Base-by-base conservation (phyloP, 2,329 filamentous ascomycete species). In the Ophiosphaerella korrae region DNA sequence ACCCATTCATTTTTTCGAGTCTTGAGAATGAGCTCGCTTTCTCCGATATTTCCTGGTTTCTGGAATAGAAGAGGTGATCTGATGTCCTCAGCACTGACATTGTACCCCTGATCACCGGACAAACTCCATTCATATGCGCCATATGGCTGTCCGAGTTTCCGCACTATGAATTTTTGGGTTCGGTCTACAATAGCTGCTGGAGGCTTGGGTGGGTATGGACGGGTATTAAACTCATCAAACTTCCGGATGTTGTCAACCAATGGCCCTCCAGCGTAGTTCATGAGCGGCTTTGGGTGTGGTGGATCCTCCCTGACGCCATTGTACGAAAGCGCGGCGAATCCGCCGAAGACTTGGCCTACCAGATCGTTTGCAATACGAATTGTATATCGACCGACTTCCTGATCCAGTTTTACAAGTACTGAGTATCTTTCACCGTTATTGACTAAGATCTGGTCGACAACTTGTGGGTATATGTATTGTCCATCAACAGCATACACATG, bases 401-500 rank as follows among this genome's bases (percentile, higher is more conserved):
- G 36, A 23, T 48, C 45, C 1, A 48, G 29, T 29, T 48, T 48
- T 11, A 48, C 16, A n/a, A 48, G 23, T 6, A 48, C 45, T 4
- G 45, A 48, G 29, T 48, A 48, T 12, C 45, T 26, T 16, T 48
- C 36, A 16, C 45, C 45, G 18, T 40, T 40, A 32, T 23, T 41
- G 24, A 48, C 33, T n/a, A 41, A 24, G 12, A 48, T 34, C 23
- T 41, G 36, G 13, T 48, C 36, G 11, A 41, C 24, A 13, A 29
- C 33, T 34, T 48, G 45, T 7, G 45, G 45, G 12, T 40, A 41
- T 16, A 54, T 44, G 29, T 43, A 54, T 14, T 42, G 42, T 8
- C 52, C 52, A 39, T 54, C 52, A 14, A 43, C 39, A 3, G 42
- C 52, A 35, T 42, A 47, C 9, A 54, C 37, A 35, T 40, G 38